Evolutionary conservation across 768 basidiomycete species (phyloP).

Genomic region (Pleurotus tuoliensis): DNA sequence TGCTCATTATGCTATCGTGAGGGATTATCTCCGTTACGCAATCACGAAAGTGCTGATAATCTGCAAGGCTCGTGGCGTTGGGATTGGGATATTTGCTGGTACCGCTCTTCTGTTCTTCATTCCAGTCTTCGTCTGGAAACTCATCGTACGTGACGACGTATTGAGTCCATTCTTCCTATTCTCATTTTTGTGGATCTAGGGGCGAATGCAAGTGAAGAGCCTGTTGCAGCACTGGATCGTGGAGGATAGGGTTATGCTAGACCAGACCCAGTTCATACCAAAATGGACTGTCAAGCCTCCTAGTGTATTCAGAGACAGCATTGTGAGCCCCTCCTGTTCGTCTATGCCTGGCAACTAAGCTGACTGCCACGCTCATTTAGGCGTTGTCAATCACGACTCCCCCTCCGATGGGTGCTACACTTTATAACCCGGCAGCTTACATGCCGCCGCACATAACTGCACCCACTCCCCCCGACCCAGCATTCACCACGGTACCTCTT

Average conservation of each 20-base stretch:
- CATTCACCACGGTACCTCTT: constrained; percentile 24
- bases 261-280: constrained; percentile 24
- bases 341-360: neutral
- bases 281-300: constrained; percentile 40
- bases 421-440: constrained; percentile 38
- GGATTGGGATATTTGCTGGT: constrained; percentile 33
- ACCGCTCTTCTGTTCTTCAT: constrained; percentile 32
- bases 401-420: constrained; percentile 20
- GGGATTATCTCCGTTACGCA: neutral
- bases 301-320: constrained; percentile 29
- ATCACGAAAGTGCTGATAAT: neutral
- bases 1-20: neutral
- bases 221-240: constrained; percentile 37
- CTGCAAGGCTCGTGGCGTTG: constrained; percentile 32
- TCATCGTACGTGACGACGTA: constrained; percentile 24
- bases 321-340: constrained; percentile 23
- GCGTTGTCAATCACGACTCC: constrained; percentile 37
- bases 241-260: constrained; percentile 26
- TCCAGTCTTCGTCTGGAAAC: constrained; percentile 47
- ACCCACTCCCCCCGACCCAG: constrained; percentile 26
- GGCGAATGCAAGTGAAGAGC: constrained; percentile 32
- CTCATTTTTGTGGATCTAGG: constrained; percentile 23
- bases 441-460: constrained; percentile 43
- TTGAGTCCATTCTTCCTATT: neutral
- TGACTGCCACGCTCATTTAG: constrained; percentile 18